phyloP scores from a whole-genome alignment of 2,329 filamentous ascomycete genomes.

The Fusarium sp. region DNA sequence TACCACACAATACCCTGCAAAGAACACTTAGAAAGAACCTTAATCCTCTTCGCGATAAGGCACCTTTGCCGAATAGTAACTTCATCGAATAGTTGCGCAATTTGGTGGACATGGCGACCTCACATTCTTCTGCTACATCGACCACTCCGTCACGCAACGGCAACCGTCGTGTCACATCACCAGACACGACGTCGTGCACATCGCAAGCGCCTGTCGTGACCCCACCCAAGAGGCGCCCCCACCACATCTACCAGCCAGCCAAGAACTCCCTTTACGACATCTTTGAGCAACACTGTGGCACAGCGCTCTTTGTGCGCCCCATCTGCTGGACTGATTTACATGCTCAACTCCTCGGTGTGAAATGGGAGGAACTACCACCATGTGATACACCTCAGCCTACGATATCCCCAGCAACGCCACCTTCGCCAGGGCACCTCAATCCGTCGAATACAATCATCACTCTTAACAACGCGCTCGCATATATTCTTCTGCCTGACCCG shows the following conservation, averaged over 20 bases:
- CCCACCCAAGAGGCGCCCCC: slow-evolving; percentile 43
- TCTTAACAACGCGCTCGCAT: slow-evolving; percentile 58
- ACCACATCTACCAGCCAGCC: slow-evolving; percentile 55
- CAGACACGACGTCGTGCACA: slow-evolving; percentile 41
- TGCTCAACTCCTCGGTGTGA: slow-evolving; percentile 57
- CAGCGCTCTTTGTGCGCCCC: slow-evolving; percentile 62
- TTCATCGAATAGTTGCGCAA: slow-evolving; percentile 47
- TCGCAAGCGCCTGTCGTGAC: slow-evolving; percentile 39
- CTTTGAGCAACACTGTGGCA: slow-evolving; percentile 60
- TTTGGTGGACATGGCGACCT: slow-evolving; percentile 46
- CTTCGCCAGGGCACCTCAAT: slow-evolving; percentile 51
- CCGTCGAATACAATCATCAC: slow-evolving; percentile 57
- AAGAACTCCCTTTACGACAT: slow-evolving; percentile 64
- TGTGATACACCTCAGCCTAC: slow-evolving; percentile 56
- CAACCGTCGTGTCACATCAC: slow-evolving; percentile 12
- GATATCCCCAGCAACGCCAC: slow-evolving; percentile 48
- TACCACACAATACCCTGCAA: background rate
- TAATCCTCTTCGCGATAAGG: slow-evolving; percentile 30
- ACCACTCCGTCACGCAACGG: slow-evolving; percentile 21
- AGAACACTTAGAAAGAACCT: background rate
- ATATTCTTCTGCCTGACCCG: slow-evolving; percentile 53
- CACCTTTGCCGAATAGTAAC: slow-evolving; percentile 43
- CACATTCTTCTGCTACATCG: slow-evolving; percentile 19
- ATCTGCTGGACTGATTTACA: slow-evolving; percentile 69
- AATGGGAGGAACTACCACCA: slow-evolving; percentile 57